A percentile compares a stretch with the other conserved stretches of the same genome.
phyloP scores from a whole-genome alignment of 2,329 filamentous ascomycete genomes.

The Didymella arachidicola region DNA sequence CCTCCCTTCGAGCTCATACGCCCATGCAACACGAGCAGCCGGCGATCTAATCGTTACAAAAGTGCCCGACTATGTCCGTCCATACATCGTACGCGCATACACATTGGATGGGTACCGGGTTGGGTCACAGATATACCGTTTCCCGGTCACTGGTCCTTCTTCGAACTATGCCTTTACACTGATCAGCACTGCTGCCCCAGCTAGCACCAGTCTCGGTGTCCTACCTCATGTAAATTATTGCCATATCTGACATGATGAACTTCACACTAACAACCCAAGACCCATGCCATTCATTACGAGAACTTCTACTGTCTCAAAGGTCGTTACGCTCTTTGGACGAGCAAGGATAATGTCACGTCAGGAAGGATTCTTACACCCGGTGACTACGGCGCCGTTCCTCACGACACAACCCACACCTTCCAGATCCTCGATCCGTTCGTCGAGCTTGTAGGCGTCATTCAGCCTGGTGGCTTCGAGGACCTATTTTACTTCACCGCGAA shows the following conservation, averaged over 20 bases:
- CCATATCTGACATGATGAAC: not conserved
- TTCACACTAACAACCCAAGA: slow-evolving; percentile 7
- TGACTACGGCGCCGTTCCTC: slow-evolving; percentile 57
- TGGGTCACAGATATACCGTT: slow-evolving; percentile 52
- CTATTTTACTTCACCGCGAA: slow-evolving; percentile 54
- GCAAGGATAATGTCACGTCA: slow-evolving; percentile 43
- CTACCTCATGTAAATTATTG: slow-evolving; percentile 49
- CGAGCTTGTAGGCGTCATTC: slow-evolving; percentile 57
- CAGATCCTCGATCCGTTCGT: slow-evolving; percentile 59
- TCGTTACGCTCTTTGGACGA: slow-evolving; percentile 57
- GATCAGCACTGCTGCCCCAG: slow-evolving; percentile 55
- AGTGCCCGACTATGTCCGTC: slow-evolving; percentile 47
- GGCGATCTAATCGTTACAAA: slow-evolving; percentile 24
- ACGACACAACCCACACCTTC: slow-evolving; percentile 59
- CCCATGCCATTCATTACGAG: slow-evolving; percentile 55
- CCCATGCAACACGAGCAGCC: not conserved
- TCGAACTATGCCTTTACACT: slow-evolving; percentile 57
- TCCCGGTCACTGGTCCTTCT: slow-evolving; percentile 56
- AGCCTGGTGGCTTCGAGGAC: slow-evolving; percentile 59
- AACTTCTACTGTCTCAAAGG: slow-evolving; percentile 59
- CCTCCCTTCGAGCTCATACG: slow-evolving; percentile 8
- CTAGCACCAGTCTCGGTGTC: slow-evolving; percentile 51
- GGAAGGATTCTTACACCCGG: slow-evolving; percentile 54
- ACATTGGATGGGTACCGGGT: slow-evolving; percentile 46
- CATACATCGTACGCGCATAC: slow-evolving; percentile 50